These are phyloP conservation scores for Saccharomycopsis sp. DNA, from an alignment of 805 yeast genomes.

Conservation along the genomic window DNA sequence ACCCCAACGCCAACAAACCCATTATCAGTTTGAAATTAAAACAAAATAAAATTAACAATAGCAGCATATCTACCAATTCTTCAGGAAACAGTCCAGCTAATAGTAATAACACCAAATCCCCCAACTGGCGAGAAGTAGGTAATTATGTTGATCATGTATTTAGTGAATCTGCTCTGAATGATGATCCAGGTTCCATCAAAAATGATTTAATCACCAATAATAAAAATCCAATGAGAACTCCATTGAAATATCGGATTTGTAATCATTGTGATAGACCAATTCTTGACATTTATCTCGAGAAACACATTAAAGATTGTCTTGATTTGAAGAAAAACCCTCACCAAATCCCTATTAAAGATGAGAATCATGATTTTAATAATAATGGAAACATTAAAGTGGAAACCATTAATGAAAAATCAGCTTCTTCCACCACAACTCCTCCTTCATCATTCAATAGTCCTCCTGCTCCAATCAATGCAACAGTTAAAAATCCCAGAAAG, in stretches of 20 bases:
- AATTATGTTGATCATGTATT: constrained; percentile 22
- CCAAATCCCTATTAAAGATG: background rate
- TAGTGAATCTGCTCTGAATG: background rate
- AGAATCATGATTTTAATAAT: background rate
- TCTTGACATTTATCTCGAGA: constrained; percentile 26
- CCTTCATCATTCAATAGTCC: constrained; percentile 1
- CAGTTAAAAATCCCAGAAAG: constrained; percentile 13
- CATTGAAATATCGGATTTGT: constrained; percentile 36
- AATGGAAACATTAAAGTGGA: background rate
- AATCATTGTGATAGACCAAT: constrained; percentile 38
- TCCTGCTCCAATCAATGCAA: background rate
- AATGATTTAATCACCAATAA: constrained; percentile 14
- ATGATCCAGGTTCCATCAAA: constrained; percentile 3
- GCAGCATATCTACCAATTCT: constrained; percentile 1
- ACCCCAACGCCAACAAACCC: constrained; percentile 1
- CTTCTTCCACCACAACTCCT: constrained; percentile 3
- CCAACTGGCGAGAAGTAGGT: constrained; percentile 26
- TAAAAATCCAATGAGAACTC: constrained; percentile 28
- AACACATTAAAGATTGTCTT: constrained; percentile 32
- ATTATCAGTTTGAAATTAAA: constrained; percentile 10
- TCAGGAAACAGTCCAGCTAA: background rate
- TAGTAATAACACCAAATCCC: background rate
- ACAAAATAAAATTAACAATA: constrained; percentile 3
- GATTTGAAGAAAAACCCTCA: constrained; percentile 22
- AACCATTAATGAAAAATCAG: background rate